These are phyloP conservation scores for Xylaria castorea DNA, from an alignment of 495 filamentous ascomycete genomes.

Conservation along the genomic window DNA sequence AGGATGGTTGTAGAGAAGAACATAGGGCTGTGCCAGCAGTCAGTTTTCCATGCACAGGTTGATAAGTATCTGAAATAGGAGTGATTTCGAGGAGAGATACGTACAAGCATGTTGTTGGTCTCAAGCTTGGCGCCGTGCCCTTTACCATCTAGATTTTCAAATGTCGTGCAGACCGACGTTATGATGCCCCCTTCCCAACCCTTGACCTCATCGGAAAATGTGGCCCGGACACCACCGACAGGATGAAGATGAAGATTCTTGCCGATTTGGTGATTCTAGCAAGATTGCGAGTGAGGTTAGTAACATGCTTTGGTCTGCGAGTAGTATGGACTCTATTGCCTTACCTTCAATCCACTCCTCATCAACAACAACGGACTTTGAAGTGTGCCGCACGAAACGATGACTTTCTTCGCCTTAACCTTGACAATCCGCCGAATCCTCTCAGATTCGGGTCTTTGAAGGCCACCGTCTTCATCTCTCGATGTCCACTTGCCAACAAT, in stretches of 20 bases:
- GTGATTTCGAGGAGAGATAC: conserved; percentile 3
- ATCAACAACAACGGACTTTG: conserved; percentile 77
- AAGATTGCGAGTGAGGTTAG: conserved; percentile 7
- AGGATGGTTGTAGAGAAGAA: conserved; percentile 60
- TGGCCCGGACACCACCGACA: conserved; percentile 62
- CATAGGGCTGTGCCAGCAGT: conserved; percentile 36
- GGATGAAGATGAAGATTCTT: conserved; percentile 84
- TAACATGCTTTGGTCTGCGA: not conserved
- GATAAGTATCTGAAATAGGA: conserved; percentile 4
- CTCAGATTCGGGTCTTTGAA: conserved; percentile 54
- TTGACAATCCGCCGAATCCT: conserved; percentile 63
- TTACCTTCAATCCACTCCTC: conserved; percentile 69
- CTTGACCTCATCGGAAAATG: conserved; percentile 69
- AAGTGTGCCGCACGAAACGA: conserved; percentile 76
- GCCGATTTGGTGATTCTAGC: conserved; percentile 83
- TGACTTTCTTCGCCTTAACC: conserved; percentile 81
- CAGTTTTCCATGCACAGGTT: not conserved
- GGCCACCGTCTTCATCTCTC: conserved; percentile 65
- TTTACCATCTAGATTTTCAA: conserved; percentile 80
- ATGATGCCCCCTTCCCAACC: conserved; percentile 84
- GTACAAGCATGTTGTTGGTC: conserved; percentile 65
- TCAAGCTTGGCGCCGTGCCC: conserved; percentile 89
- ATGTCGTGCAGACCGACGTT: conserved; percentile 76
- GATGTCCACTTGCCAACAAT: conserved; percentile 77
- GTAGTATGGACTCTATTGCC: not conserved